Conservation (phyloP, 1,284 basidiomycete species). For the Sporisorium exsertum region DNA sequence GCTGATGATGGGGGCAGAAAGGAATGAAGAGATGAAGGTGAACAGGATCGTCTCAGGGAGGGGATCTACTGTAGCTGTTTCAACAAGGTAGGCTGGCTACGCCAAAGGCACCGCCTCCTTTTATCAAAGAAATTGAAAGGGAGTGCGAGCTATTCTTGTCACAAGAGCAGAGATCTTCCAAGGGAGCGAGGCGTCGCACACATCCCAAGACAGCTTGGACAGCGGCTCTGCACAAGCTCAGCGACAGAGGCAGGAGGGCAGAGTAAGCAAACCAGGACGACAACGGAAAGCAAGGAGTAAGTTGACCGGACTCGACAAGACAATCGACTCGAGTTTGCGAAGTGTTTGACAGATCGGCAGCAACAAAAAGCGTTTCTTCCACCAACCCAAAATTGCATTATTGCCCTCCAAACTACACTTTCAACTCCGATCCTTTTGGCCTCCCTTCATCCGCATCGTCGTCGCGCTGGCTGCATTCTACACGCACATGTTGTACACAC, state of each 20-base stretch:
- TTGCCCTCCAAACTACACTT: not conserved
- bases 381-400: not conserved
- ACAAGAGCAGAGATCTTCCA: not conserved
- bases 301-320: slow-evolving; percentile 8
- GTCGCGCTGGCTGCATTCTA: not conserved
- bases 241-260: not conserved
- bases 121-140: not conserved
- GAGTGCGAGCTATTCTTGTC: not conserved
- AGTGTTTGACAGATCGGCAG: slow-evolving; percentile 11
- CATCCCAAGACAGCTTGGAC: not conserved
- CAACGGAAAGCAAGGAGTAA: not conserved
- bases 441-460: not conserved
- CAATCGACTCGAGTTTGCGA: not conserved
- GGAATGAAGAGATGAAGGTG: not conserved
- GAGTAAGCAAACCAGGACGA: not conserved
- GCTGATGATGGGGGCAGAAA: not conserved
- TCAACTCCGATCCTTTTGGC: not conserved
- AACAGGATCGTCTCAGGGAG: slow-evolving; percentile 1
- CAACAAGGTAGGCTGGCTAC: not conserved
- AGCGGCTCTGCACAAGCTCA: not conserved
- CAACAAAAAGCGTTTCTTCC: not conserved
- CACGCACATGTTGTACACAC: not conserved
- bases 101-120: not conserved
- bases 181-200: not conserved
- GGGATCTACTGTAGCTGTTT: no score